A percentile compares a stretch with the other conserved stretches of the same genome.
phyloP scores from a whole-genome alignment of 139 green algal genomes.

The Chara braunii region DNA sequence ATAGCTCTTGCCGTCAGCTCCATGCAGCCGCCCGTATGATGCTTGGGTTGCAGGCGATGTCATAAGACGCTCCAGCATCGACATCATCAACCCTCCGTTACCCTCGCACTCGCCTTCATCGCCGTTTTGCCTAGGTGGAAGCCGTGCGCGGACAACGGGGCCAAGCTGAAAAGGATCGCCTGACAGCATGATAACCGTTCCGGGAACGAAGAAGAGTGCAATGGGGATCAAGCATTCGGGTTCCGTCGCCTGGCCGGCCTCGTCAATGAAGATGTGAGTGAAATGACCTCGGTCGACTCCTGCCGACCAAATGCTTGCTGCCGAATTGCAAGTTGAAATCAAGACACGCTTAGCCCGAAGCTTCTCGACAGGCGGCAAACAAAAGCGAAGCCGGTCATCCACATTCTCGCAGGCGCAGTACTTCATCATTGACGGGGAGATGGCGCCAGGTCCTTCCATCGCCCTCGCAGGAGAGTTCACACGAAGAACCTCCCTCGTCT shows the following conservation, averaged over 20 bases:
- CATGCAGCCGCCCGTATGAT: neutral
- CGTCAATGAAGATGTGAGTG: slow-evolving; percentile 46
- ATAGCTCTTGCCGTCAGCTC: neutral
- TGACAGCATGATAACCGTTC: slow-evolving; percentile 46
- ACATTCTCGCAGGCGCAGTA: neutral
- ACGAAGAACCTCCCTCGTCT: neutral
- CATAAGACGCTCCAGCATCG: slow-evolving; percentile 59
- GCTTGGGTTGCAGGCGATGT: too few relatives aligned
- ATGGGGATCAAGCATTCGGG: slow-evolving; percentile 18
- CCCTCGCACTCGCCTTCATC: too few relatives aligned
- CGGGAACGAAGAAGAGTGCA: neutral
- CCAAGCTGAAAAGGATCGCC: slow-evolving; percentile 69
- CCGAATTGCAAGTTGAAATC: slow-evolving; percentile 6
- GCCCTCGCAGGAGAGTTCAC: neutral
- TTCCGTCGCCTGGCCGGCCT: slow-evolving; percentile 34
- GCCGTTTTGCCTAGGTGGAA: too few relatives aligned
- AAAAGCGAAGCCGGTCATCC: neutral
- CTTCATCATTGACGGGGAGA: neutral
- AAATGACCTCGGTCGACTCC: slow-evolving; percentile 31
- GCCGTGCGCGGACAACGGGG: slow-evolving; percentile 36
- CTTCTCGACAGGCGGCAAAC: neutral
- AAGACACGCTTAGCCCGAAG: neutral
- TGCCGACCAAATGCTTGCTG: neutral
- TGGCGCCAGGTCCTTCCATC: neutral
- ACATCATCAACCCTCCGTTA: slow-evolving; percentile 47